Base-by-base conservation (phyloP, 352 stramenopile species). In the Lagenidium giganteum region DNA sequence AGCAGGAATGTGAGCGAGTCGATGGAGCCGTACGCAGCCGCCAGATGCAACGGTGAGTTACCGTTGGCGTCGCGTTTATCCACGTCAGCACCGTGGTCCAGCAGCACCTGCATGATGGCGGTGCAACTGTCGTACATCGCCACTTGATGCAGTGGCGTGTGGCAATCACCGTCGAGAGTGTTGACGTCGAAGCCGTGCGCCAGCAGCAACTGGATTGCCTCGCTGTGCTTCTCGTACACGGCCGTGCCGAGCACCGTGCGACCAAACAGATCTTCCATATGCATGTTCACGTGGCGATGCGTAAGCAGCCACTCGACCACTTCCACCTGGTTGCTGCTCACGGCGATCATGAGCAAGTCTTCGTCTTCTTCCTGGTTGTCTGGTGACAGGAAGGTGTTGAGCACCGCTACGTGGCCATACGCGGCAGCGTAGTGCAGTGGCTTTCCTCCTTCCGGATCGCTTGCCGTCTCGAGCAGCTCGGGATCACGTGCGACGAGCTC, bases 11-110 rank as follows among this genome's bases (percentile, higher is more conserved):
- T 21, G 1, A 57, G 43, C 2, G 64, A 48, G 5, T 48, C 33
- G 2, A 53, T 28, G 1, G 50, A 61, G 7, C 56, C 67, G 45
- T 74, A 71, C 13, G 53, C 59, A 0, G 56, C 62, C 5, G 66
- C 59, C 2, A 78, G 30, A 29, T 74, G 66, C 6, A 78, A 39
- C 24, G 62, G 54, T 4, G 59, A 67, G 35, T 78, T 75, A 14
- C 53, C 54, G 17, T 47, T 52, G n/a, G 30, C 25, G 27, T 78
- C 59, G 5, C 53, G 34, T 1, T 44, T 33, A 16, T 69, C 48
- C 12, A 78, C 29, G 20, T 66, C 30, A 6, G 9, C 31, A 13
- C 33, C 37, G 5, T 30, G 24, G 2, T 34, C 9, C 24, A 53
- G 14, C 11, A 78, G 6, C 20, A 61, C 18, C 4, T 50, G 27